Conservation (phyloP, 345 rosid genomes). For the Rhodamnia rubescens region DNA sequence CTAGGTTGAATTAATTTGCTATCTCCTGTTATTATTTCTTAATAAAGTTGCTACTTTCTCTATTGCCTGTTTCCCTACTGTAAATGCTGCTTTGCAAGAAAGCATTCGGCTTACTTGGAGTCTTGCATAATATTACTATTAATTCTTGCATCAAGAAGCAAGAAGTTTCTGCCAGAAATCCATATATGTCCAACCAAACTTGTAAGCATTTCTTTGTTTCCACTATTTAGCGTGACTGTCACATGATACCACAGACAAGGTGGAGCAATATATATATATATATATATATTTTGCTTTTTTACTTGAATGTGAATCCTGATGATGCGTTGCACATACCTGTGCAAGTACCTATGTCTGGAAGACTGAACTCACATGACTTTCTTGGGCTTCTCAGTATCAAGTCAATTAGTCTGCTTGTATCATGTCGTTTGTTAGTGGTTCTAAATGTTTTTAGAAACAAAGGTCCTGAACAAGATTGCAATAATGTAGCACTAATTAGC, state of each 20-base stretch:
- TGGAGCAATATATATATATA: too few species aligned
- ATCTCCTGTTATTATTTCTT: background rate
- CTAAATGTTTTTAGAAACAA: background rate
- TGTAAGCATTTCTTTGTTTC: background rate
- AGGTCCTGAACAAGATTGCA: background rate
- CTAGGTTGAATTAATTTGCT: background rate
- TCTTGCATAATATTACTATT: background rate
- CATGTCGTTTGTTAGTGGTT: background rate
- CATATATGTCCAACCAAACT: too few species aligned
- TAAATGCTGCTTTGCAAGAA: background rate
- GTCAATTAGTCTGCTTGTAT: background rate
- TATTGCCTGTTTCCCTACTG: background rate
- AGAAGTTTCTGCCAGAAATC: background rate
- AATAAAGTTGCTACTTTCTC: background rate
- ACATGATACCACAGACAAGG: background rate
- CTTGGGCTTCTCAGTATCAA: background rate
- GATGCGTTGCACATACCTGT: background rate
- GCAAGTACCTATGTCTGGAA: background rate
- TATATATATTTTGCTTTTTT: background rate
- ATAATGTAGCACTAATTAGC: background rate
- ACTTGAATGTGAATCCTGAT: background rate
- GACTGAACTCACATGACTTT: background rate
- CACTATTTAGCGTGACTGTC: background rate
- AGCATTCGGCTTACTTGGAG: background rate
- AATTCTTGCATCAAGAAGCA: background rate